phyloP scores from a whole-genome alignment of 2,329 filamentous ascomycete species.

The Penicillium psychrosexuale region DNA sequence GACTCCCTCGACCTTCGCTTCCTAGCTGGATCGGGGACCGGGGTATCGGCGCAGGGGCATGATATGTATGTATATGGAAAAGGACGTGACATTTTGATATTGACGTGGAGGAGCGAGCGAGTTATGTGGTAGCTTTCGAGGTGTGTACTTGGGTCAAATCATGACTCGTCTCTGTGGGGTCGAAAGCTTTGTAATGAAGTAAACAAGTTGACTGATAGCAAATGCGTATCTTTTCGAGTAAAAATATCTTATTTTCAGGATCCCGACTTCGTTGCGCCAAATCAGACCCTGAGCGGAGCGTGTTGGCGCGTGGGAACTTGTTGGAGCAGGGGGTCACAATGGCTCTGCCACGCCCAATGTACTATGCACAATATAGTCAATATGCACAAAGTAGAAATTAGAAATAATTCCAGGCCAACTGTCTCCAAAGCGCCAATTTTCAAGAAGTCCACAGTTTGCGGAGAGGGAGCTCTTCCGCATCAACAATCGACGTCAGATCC shows the following conservation, averaged over 20 bases:
- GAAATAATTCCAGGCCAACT: background rate
- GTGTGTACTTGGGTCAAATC: slow-evolving; percentile 13
- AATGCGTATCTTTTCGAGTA: background rate
- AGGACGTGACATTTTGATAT: slow-evolving; percentile 48
- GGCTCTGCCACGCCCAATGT: background rate
- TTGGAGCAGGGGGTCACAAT: background rate
- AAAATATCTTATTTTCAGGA: background rate
- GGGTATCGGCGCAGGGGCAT: slow-evolving; percentile 59
- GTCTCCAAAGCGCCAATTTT: background rate
- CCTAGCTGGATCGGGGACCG: slow-evolving; percentile 40
- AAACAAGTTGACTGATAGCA: background rate
- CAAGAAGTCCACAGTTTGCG: slow-evolving; percentile 9
- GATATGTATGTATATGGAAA: slow-evolving; percentile 65
- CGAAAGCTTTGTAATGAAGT: background rate
- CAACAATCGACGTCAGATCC: slow-evolving; percentile 30
- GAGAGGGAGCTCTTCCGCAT: slow-evolving; percentile 22
- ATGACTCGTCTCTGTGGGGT: slow-evolving; percentile 18
- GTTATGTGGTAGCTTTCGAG: background rate
- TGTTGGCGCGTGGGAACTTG: background rate
- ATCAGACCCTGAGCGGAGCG: slow-evolving; percentile 2
- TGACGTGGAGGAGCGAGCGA: background rate
- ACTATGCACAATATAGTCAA: background rate
- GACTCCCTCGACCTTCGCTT: slow-evolving; percentile 38
- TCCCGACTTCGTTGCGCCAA: background rate
- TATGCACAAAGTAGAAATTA: background rate